These are phyloP conservation scores for Plasmodium vivax DNA, from an alignment of 169 alveolate genomes.

Conservation along the genomic window DNA sequence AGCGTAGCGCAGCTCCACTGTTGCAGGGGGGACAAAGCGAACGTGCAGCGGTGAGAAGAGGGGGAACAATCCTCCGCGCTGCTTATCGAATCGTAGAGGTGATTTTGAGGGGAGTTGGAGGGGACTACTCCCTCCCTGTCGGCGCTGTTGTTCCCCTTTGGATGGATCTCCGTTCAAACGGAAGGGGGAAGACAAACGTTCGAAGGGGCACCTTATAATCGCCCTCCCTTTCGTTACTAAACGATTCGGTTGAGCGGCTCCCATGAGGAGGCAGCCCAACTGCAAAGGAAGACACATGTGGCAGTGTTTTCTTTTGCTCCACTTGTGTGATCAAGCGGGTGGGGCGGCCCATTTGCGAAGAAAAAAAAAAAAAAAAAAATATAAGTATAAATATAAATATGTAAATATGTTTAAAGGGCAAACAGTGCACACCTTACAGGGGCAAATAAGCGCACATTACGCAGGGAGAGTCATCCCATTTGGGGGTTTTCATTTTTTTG, in stretches of 20 bases:
- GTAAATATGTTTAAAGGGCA: neutral
- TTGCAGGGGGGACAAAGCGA: neutral
- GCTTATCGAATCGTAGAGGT: neutral
- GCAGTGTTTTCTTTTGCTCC: no score
- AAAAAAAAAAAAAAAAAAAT: no score
- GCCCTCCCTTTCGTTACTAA: neutral
- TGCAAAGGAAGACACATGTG: neutral
- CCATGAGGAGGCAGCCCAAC: neutral
- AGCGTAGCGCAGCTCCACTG: neutral
- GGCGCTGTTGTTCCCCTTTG: neutral
- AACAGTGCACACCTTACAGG: neutral
- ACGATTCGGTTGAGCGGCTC: neutral
- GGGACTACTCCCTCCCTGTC: neutral
- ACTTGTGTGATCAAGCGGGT: neutral
- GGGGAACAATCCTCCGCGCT: neutral
- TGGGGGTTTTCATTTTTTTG: neutral
- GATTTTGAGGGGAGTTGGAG: no score
- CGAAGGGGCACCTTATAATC: neutral
- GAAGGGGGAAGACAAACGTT: neutral
- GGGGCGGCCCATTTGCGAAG: neutral
- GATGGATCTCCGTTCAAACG: neutral
- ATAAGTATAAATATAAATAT: no score
- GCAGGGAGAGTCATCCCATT: neutral
- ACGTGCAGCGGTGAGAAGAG: neutral
- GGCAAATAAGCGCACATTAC: neutral